Evolutionary conservation across 441 rosid genomes (phyloP), one percentile per base, ranked within the genome.

Genomic region (Adansonia rubrostipa): DNA sequence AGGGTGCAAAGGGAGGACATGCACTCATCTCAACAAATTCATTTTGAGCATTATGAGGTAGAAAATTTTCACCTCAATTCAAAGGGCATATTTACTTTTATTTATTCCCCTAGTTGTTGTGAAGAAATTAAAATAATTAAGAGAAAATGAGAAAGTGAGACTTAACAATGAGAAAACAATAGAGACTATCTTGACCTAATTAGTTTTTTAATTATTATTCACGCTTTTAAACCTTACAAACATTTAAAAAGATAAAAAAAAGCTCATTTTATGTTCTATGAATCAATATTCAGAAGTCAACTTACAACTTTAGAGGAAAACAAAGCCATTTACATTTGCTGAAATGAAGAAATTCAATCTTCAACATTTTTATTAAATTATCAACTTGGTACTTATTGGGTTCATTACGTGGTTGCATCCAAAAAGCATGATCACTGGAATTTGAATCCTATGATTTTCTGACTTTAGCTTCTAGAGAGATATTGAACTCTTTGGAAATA

Each of bases 81-180:
- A 44, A 44, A 9, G 6, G 33, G 2, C 28, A 22, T 42, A 65
- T 65, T 65, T 40, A n/a, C 33, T 58, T 58, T 58, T 58, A 20
- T 65, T 66, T 42, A 44, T 42, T 65, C 71, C 71, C 71, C 44
- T 42, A 45, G 4, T 66, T 66, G 50, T 42, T 66, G 22, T 66
- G 15, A 66, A 66, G 6, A 10, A 10, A 60, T 61, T 22, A 24
- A 61, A 61, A 24, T 61, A 61, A 22, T 24, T 24, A 4, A 61
- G n/a, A 24, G 40, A 24, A 61, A 22, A 22, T 24, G 40, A 13
- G 5, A 24, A 24, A 61, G 22, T 61, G 40, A 9, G 6, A 4
- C 40, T 22, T 24, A 58, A 61, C 3, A 61, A 22, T 24, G n/a
- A 22, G 19, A 58, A 19, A 20, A 24, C 48, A 8, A 45, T 45